Percentiles rank a stretch among this genome's conserved stretches.
phyloP scores from a whole-genome alignment of 1,139 yeast species.

The Kazachstania sp. region DNA sequence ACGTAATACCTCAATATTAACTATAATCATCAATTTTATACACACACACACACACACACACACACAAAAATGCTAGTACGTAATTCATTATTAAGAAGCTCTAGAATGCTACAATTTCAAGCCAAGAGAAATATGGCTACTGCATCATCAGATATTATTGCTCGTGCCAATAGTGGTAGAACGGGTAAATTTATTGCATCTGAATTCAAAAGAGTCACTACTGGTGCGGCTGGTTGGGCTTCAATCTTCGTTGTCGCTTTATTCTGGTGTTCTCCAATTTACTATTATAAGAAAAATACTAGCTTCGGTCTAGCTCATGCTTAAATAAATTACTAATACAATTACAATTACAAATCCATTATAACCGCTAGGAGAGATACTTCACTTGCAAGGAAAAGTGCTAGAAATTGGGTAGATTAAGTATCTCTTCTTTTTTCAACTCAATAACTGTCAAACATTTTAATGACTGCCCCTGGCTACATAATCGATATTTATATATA shows the following conservation, averaged over 20 bases:
- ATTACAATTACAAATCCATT: background rate
- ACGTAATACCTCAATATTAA: no score
- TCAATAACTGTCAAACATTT: no score
- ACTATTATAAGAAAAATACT: conserved; percentile 3
- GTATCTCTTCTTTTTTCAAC: no score
- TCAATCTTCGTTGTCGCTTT: conserved; percentile 1
- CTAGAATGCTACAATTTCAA: conserved; percentile 2
- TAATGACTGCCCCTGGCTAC: no score
- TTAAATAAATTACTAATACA: background rate
- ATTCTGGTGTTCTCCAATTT: conserved; percentile 9
- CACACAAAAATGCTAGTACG: conserved; percentile 2
- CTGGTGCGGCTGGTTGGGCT: conserved; percentile 7
- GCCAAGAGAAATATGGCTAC: conserved; percentile 1
- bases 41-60: background rate
- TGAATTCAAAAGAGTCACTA: conserved; percentile 9
- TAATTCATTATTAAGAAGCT: background rate
- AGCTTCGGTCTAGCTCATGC: background rate
- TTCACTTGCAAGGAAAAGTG: background rate
- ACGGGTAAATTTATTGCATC: conserved; percentile 4
- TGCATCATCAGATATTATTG: background rate
- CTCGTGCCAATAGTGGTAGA: conserved; percentile 1
- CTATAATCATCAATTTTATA: background rate
- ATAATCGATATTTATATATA: background rate
- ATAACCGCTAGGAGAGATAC: background rate
- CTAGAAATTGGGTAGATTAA: background rate